Base-by-base conservation (phyloP, 768 basidiomycete genomes). In the Lentinula lateritia region DNA sequence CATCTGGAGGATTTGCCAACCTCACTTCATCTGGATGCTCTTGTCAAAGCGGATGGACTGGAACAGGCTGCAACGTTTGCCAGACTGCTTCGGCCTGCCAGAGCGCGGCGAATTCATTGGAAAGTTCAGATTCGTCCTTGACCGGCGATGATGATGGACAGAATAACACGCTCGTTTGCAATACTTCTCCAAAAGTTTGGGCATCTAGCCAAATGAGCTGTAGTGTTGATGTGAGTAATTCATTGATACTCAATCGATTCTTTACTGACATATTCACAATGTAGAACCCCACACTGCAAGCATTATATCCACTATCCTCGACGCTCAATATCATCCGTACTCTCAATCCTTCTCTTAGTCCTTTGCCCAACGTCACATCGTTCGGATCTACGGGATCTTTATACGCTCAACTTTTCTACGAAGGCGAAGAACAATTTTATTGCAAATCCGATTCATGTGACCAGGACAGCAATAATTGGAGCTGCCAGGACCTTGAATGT, bases 341-440 rank as follows among this genome's bases (percentile, higher is more conserved):
- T 0, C 74, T 92, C 36, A 80, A 92, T 62, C 76, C 88, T 3
- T 76, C 81, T 1, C 77, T 88, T n/a, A 85, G 90, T 0, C 92
- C 91, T 0, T 68, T 87, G 55, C 83, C 87, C 5, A 82, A 87
- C 61, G 69, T 78, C 4, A 86, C 86, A 5, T 78, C 84, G 6
- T 86, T 86, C 64, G 88, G 88, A 32, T 38, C 69, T 7, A 71
- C 75, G 15, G 80, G 83, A 10, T 76, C 81, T 7, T 71, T 81
- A n/a, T 86, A 80, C 62, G 87, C 87, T 0, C 89, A 92, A 64
- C 75, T 93, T 5, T 86, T 88, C 71, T 93, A 92, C 70, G 78
- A 78, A n/a, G 87, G 90, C 9, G 83, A 87, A 36, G 92, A 95
- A 69, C 93, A 97, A 68, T 98, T 98, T 75, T 90, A 83, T 71